Conservation (phyloP, 164 flowering plant genomes). For the Umbellularia californica region DNA sequence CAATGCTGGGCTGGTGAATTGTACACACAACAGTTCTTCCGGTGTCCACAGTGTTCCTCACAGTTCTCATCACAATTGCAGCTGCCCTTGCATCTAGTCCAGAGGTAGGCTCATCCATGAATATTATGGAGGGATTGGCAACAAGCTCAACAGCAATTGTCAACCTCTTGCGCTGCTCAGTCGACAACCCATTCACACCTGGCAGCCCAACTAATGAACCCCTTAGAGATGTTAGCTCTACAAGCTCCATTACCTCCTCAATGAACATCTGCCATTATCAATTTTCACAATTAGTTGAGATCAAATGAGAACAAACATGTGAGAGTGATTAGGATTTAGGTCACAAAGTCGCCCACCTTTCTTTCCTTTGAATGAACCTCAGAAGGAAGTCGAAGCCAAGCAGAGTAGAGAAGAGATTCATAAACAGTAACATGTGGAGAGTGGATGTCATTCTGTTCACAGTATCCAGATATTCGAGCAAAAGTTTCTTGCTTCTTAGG, state of each 20-base stretch:
- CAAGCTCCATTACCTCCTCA: slow-evolving; percentile 51
- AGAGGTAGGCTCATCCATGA: slow-evolving; percentile 63
- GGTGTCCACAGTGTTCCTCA: slow-evolving; percentile 50
- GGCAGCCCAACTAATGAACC: slow-evolving; percentile 42
- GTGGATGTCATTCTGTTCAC: slow-evolving; percentile 54
- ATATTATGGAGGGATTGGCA: slow-evolving; percentile 51
- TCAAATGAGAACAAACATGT: background rate
- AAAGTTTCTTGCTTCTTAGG: slow-evolving; percentile 52
- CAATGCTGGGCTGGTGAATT: slow-evolving; percentile 66
- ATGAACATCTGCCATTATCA: slow-evolving; percentile 38
- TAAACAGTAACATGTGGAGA: slow-evolving; percentile 54
- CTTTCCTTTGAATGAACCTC: slow-evolving; percentile 33
- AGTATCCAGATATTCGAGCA: slow-evolving; percentile 51
- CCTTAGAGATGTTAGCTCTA: slow-evolving; percentile 35
- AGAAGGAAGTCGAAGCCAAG: slow-evolving; percentile 52
- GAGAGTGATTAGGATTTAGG: background rate
- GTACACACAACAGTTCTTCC: slow-evolving; percentile 64
- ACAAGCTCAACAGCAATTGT: slow-evolving; percentile 61
- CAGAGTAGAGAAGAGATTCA: slow-evolving; percentile 51
- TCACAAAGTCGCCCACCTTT: slow-evolving; percentile 27
- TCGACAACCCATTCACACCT: slow-evolving; percentile 44
- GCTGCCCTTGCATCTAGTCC: slow-evolving; percentile 61
- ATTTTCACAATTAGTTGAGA: background rate
- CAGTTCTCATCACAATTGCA: slow-evolving; percentile 60
- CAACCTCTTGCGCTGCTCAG: slow-evolving; percentile 53